A percentile compares a stretch with the other conserved stretches of the same genome.
Evolutionary conservation across 2,329 filamentous ascomycete species (phyloP).

Genomic region (Diaporthe eres): DNA sequence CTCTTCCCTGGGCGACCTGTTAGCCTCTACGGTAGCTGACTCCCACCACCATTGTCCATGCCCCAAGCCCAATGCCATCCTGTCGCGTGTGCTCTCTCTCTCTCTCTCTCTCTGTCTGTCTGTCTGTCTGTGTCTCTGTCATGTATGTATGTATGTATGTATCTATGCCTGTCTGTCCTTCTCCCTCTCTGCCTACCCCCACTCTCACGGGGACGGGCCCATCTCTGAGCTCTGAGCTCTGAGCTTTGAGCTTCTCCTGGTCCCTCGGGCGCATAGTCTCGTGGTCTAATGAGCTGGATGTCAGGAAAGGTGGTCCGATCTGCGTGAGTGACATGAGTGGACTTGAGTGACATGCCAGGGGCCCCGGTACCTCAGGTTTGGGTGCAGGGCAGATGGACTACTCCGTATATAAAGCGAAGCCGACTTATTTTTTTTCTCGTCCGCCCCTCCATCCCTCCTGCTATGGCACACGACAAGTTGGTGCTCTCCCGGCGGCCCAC

Average conservation of each 20-base stretch:
- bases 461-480: slow-evolving; percentile 58
- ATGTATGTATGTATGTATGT: no score
- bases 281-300: not conserved
- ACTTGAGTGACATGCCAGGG: slow-evolving; percentile 35
- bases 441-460: slow-evolving; percentile 53
- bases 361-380: slow-evolving; percentile 38
- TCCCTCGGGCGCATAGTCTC: slow-evolving; percentile 16
- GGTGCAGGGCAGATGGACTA: slow-evolving; percentile 32
- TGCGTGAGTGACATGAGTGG: slow-evolving; percentile 26
- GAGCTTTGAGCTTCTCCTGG: slow-evolving; percentile 1
- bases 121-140: not conserved
- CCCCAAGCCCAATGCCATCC: not conserved
- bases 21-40: slow-evolving; percentile 1
- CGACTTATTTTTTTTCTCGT: slow-evolving; percentile 50
- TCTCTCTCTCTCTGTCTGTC: not conserved
- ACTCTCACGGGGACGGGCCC: not conserved
- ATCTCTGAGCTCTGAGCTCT: not conserved
- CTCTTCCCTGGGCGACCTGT: not conserved
- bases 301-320: slow-evolving; percentile 26
- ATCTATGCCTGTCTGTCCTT: not conserved
- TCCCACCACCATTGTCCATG: not conserved
- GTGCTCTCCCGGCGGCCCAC: slow-evolving; percentile 53
- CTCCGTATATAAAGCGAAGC: slow-evolving; percentile 57
- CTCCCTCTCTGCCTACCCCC: not conserved
- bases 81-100: not conserved